Evolutionary conservation across 441 rosid genomes (phyloP).

Genomic region (Rhodomyrtus psidioides): DNA sequence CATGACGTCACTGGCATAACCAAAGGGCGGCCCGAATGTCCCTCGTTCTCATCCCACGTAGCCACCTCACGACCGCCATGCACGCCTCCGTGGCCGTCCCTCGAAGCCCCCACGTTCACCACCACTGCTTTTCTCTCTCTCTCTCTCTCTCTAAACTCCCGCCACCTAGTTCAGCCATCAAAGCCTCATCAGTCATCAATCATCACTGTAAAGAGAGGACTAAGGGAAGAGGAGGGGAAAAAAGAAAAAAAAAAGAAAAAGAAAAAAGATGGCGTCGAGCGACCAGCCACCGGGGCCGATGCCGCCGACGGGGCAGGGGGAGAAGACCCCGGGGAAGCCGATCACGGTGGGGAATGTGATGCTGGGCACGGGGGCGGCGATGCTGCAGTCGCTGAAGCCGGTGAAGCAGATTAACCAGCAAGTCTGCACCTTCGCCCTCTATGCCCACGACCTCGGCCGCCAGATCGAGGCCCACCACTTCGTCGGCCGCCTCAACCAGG

Average conservation of each 20-base stretch:
- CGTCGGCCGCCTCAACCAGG: conserved; percentile 46
- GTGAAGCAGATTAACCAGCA: conserved; percentile 53
- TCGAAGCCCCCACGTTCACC: neutral
- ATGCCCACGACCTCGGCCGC: conserved; percentile 60
- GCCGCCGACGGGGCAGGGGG: conserved; percentile 8
- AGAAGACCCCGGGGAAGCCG: conserved; percentile 30
- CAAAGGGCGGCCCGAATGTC: neutral
- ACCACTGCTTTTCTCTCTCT: neutral
- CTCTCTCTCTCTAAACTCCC: neutral
- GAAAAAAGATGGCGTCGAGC: conserved; percentile 32
- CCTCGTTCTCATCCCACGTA: neutral
- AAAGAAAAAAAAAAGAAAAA: fast-evolving
- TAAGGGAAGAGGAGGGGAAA: neutral
- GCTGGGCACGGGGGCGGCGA: conserved; percentile 39
- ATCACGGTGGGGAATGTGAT: conserved; percentile 33
- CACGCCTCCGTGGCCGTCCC: neutral
- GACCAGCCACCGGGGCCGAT: conserved; percentile 31
- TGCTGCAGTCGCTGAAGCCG: conserved; percentile 57
- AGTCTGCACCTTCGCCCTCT: conserved; percentile 55
- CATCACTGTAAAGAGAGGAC: neutral
- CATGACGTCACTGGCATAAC: neutral
- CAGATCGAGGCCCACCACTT: conserved; percentile 74
- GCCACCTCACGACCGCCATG: neutral
- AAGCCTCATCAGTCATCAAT: neutral
- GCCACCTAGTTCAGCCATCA: neutral